Evolutionary conservation across 202 grass and related monocot species (phyloP).

Genomic region (Panicum hallii): DNA sequence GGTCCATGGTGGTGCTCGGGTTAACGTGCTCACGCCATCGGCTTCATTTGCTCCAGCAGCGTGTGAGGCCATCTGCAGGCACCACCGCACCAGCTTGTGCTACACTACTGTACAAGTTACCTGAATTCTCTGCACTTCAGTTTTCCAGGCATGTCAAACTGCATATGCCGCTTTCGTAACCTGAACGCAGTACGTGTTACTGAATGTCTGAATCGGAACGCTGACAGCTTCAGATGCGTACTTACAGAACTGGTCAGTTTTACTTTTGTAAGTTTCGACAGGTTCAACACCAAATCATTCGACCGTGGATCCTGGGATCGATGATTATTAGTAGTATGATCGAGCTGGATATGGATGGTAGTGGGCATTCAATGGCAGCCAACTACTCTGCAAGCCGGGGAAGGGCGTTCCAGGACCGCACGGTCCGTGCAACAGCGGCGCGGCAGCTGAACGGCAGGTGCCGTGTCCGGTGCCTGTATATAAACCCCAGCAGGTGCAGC

Average conservation of each 20-base stretch:
- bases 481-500: slow-evolving; percentile 21
- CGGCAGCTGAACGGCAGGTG: slow-evolving; percentile 1
- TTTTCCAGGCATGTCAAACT: not conserved
- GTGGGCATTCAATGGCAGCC: slow-evolving; percentile 37
- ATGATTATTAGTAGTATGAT: not conserved
- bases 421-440: slow-evolving; percentile 21
- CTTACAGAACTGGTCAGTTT: not conserved
- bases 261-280: not conserved
- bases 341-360: slow-evolving; percentile 29
- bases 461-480: not conserved
- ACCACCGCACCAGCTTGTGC: not conserved
- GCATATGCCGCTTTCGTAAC: not conserved
- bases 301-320: not conserved
- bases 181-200: not conserved
- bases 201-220: not conserved
- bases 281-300: not conserved
- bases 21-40: not conserved
- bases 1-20: not conserved
- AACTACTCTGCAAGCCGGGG: slow-evolving; percentile 41
- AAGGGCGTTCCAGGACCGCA: slow-evolving; percentile 6
- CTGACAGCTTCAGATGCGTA: not conserved
- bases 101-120: not conserved
- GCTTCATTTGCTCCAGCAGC: not conserved
- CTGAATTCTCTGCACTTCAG: not conserved
- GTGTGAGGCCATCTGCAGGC: too few relatives aligned